phyloP scores from a whole-genome alignment of 2,329 filamentous ascomycete genomes.

The Fusarium tanahbumbuense region DNA sequence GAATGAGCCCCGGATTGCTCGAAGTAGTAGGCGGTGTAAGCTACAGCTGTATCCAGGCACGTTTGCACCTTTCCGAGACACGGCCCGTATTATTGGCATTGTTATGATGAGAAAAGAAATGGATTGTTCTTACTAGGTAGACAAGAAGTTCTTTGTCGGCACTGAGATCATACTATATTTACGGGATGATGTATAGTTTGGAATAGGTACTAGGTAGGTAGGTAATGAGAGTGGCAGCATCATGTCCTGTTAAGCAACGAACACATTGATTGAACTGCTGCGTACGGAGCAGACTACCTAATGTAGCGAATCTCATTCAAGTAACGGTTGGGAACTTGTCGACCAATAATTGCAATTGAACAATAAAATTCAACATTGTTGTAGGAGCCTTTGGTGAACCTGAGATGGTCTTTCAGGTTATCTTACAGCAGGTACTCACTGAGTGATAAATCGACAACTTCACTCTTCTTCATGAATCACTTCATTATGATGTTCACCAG shows the following conservation, averaged over 20 bases:
- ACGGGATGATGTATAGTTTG: not conserved
- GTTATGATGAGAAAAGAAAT: too few relatives aligned
- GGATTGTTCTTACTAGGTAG: not conserved
- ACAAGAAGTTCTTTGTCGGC: not conserved
- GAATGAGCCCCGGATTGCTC: constrained; percentile 9
- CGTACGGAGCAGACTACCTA: not conserved
- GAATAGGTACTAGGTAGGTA: not conserved
- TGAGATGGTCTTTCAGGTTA: not conserved
- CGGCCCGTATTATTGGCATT: not conserved
- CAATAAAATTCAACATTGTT: too few relatives aligned
- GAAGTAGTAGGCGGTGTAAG: constrained; percentile 27
- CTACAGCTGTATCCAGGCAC: not conserved
- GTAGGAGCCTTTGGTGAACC: not conserved
- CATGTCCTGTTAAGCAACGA: not conserved
- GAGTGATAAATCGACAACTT: not conserved
- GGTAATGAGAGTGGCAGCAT: not conserved
- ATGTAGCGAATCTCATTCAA: not conserved
- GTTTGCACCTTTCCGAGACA: not conserved
- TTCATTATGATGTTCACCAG: constrained; percentile 11
- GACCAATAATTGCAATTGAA: not conserved
- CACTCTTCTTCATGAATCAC: not conserved
- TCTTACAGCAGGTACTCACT: not conserved
- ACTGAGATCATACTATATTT: not conserved
- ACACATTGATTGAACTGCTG: not conserved
- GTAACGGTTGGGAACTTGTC: not conserved